Conservation (phyloP, 495 filamentous ascomycete genomes). For the Penicillium canariense region DNA sequence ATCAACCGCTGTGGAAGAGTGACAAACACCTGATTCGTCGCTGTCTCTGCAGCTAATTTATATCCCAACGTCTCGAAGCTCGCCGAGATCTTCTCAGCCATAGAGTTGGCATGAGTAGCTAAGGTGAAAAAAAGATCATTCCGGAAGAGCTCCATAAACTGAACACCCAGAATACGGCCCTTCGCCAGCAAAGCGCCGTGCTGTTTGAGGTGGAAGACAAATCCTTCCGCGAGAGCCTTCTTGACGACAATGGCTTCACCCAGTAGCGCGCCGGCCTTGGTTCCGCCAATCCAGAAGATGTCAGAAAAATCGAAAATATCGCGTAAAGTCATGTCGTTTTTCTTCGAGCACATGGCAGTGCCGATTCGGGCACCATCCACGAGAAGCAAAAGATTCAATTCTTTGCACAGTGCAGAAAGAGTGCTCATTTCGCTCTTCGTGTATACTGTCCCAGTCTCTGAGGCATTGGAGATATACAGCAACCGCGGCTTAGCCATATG, state of each 20-base stretch:
- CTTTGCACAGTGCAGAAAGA: conserved; percentile 34
- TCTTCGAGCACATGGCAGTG: conserved; percentile 34
- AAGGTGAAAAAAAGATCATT: conserved; percentile 39
- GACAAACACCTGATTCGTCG: conserved; percentile 41
- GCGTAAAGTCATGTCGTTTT: conserved; percentile 33
- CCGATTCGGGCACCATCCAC: conserved; percentile 45
- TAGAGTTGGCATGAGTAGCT: conserved; percentile 40
- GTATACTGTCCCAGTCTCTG: conserved; percentile 44
- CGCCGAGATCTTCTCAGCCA: conserved; percentile 35
- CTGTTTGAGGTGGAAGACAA: conserved; percentile 45
- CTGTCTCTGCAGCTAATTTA: conserved; percentile 29
- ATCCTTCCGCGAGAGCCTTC: conserved; percentile 36
- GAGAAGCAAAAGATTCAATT: conserved; percentile 34
- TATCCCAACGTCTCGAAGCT: conserved; percentile 33
- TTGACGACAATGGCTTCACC: conserved; percentile 45
- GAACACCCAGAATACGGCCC: conserved; percentile 40
- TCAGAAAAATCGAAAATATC: conserved; percentile 41
- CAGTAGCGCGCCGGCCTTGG: conserved; percentile 43
- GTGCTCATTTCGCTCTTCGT: conserved; percentile 32
- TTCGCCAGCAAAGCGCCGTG: conserved; percentile 46
- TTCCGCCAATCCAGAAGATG: conserved; percentile 49
- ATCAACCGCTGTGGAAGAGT: conserved; percentile 24
- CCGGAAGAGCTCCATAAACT: conserved; percentile 44
- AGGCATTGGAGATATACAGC: conserved; percentile 45
- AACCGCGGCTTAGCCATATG: conserved; percentile 45